Conservation (phyloP, 2,329 filamentous ascomycete species). For the Diaporthe vexans region DNA sequence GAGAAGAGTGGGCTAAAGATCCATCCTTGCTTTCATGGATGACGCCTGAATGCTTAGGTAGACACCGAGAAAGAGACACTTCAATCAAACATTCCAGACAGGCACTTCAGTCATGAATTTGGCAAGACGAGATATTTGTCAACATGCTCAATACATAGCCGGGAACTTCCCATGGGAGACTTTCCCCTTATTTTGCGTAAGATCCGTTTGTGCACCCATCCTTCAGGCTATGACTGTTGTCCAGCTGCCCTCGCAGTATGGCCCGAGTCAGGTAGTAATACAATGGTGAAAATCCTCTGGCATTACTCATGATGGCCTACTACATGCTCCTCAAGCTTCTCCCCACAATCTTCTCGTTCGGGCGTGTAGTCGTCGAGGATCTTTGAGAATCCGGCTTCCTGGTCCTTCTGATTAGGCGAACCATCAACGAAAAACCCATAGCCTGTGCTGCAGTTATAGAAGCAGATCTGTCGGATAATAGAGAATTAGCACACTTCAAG, state of each 20-base stretch:
- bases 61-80: too few relatives aligned
- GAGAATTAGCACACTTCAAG: background rate
- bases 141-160: too few relatives aligned
- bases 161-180: too few relatives aligned
- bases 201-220: background rate
- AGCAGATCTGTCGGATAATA: background rate
- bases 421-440: background rate
- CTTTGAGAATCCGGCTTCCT: background rate
- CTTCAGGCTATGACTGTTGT: too few relatives aligned
- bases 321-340: background rate
- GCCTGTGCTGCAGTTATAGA: background rate
- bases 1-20: too few relatives aligned
- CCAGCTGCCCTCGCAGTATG: too few relatives aligned
- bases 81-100: too few relatives aligned
- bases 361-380: background rate
- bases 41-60: too few relatives aligned
- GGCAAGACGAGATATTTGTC: too few relatives aligned
- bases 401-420: background rate
- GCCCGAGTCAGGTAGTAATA: background rate
- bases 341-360: background rate
- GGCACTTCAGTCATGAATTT: too few relatives aligned
- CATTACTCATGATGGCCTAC: background rate
- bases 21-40: too few relatives aligned
- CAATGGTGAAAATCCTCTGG: background rate
- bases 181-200: background rate